Evolutionary conservation across 371 early-diverging fungal genomes (phyloP).

Genomic region (Mucor indicus): DNA sequence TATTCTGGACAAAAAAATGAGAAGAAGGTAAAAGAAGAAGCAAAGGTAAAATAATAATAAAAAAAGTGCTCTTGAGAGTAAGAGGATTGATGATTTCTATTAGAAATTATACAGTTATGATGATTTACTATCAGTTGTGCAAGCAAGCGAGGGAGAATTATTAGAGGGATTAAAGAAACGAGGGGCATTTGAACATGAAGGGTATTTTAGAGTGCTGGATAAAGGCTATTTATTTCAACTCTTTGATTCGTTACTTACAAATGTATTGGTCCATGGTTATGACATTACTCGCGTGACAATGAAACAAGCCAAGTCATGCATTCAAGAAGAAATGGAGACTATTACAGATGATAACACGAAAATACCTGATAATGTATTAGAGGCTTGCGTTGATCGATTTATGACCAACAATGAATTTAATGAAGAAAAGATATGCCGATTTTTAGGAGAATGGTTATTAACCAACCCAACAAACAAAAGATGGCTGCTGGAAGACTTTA

Average conservation of each 20-base stretch:
- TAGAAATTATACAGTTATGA: slow-evolving; percentile 31
- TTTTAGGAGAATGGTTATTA: slow-evolving; percentile 38
- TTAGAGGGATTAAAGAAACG: slow-evolving; percentile 29
- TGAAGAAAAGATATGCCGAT: slow-evolving; percentile 33
- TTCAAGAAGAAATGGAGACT: slow-evolving; percentile 18
- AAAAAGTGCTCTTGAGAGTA: no score
- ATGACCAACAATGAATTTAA: slow-evolving; percentile 13
- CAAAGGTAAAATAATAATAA: background rate
- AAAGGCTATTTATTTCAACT: slow-evolving; percentile 24
- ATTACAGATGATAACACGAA: slow-evolving; percentile 10
- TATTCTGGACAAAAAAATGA: slow-evolving; percentile 46
- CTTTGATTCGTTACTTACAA: slow-evolving; percentile 35
- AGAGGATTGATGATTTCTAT: no score
- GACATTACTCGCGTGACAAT: slow-evolving; percentile 20
- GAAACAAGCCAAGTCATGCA: slow-evolving; percentile 22
- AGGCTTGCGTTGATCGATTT: slow-evolving; percentile 30
- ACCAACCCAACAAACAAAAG: slow-evolving; percentile 24
- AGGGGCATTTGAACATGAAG: slow-evolving; percentile 40
- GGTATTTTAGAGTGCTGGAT: slow-evolving; percentile 37
- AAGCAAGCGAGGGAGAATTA: slow-evolving; percentile 53
- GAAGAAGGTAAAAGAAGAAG: background rate
- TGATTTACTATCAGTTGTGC: slow-evolving; percentile 38
- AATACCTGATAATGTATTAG: slow-evolving; percentile 28
- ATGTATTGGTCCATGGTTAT: slow-evolving; percentile 21
- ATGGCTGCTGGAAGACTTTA: slow-evolving; percentile 48